A percentile compares a stretch with the other conserved stretches of the same genome.
Evolutionary conservation across 1,284 basidiomycete genomes (phyloP).

Genomic region (Cryptococcus hybrid): DNA sequence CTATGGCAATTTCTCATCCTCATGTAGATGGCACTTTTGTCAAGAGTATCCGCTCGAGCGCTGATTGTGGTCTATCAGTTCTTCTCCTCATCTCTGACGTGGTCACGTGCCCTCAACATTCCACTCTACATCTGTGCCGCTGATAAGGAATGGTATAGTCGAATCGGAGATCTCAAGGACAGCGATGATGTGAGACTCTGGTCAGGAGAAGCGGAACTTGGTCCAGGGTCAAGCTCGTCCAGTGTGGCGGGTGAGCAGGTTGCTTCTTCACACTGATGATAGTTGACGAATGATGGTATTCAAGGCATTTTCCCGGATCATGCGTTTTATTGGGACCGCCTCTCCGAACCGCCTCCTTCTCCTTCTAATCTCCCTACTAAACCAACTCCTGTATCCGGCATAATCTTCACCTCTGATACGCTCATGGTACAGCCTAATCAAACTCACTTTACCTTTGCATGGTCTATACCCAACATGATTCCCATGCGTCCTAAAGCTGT

Average conservation of each 20-base stretch:
- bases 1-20: constrained; percentile 48
- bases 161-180: constrained; percentile 22
- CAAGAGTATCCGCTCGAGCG: neutral
- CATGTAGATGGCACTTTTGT: constrained; percentile 29
- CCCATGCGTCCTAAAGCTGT: constrained; percentile 40
- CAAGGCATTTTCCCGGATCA: constrained; percentile 48
- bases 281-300: no score
- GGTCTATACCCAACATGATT: constrained; percentile 49
- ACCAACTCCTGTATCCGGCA: constrained; percentile 29
- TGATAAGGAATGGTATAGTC: constrained; percentile 43
- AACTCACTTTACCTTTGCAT: constrained; percentile 44
- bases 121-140: constrained; percentile 40
- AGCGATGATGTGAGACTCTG: constrained; percentile 36
- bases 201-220: constrained; percentile 22
- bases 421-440: constrained; percentile 46
- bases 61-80: constrained; percentile 30
- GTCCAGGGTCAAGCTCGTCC: constrained; percentile 31
- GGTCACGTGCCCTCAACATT: constrained; percentile 42
- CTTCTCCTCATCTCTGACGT: constrained; percentile 45
- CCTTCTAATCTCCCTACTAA: constrained; percentile 23
- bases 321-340: constrained; percentile 44
- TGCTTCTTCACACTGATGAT: neutral
- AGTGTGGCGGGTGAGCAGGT: constrained; percentile 46
- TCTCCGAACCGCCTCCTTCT: constrained; percentile 30
- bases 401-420: constrained; percentile 45